Evolutionary conservation across 768 basidiomycete species (phyloP).

Genomic region (Amanita pallidorosea): DNA sequence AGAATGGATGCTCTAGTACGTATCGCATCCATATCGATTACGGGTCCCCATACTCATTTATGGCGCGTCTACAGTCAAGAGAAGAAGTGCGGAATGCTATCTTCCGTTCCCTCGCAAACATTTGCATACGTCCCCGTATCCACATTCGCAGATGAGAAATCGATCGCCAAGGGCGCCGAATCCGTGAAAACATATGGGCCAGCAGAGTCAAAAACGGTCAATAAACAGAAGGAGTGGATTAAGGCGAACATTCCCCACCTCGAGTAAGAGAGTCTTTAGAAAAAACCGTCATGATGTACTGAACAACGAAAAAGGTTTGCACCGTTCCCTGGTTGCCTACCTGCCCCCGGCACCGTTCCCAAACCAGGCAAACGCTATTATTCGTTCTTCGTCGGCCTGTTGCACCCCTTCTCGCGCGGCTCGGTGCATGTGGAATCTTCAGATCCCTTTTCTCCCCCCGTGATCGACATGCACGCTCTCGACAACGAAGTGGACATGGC

Average conservation of each 20-base stretch:
- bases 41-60: not conserved
- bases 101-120: slow-evolving; percentile 3
- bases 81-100: slow-evolving; percentile 8
- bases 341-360: not conserved
- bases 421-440: slow-evolving; percentile 30
- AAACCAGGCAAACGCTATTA: slow-evolving; percentile 15
- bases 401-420: slow-evolving; percentile 30
- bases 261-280: slow-evolving; percentile 9
- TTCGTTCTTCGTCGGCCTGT: slow-evolving; percentile 12
- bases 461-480: slow-evolving; percentile 36
- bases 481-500: slow-evolving; percentile 13
- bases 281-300: not conserved
- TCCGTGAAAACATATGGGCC: slow-evolving; percentile 4
- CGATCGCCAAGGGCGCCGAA: not conserved
- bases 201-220: not conserved
- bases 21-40: not conserved
- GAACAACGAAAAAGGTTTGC: slow-evolving; percentile 5
- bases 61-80: not conserved
- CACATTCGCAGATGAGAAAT: not conserved
- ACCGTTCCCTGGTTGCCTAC: slow-evolving; percentile 4
- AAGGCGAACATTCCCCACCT: slow-evolving; percentile 7
- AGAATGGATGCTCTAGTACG: slow-evolving; percentile 4
- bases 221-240: slow-evolving; percentile 9
- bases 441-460: slow-evolving; percentile 27
- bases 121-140: slow-evolving; percentile 3